Percentiles rank a stretch among this genome's conserved stretches.
phyloP scores from a whole-genome alignment of 371 early-diverging fungal genomes.

The Mucor circinelloides region DNA sequence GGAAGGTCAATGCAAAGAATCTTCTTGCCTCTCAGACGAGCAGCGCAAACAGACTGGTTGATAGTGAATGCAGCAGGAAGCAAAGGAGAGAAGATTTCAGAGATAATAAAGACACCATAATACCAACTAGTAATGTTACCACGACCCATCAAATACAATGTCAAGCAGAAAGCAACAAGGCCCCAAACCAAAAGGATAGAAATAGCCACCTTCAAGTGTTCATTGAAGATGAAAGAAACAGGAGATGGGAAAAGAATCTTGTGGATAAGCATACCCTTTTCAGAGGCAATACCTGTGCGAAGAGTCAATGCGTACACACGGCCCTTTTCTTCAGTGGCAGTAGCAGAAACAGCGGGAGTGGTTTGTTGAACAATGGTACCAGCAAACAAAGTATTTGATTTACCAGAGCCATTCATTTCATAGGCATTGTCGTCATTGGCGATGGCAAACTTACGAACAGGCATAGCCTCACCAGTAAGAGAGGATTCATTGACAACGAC shows the following conservation, averaged over 20 bases:
- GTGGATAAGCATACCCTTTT: conserved; percentile 76
- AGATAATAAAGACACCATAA: conserved; percentile 59
- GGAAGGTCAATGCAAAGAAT: conserved; percentile 74
- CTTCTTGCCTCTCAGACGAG: conserved; percentile 60
- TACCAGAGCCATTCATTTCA: conserved; percentile 39
- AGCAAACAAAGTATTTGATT: conserved; percentile 62
- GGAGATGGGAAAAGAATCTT: conserved; percentile 73
- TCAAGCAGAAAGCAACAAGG: conserved; percentile 53
- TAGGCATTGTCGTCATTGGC: conserved; percentile 44
- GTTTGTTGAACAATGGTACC: conserved; percentile 63
- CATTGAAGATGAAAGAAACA: conserved; percentile 70
- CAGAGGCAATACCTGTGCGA: conserved; percentile 77
- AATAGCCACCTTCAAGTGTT: conserved; percentile 72
- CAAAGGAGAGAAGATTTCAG: conserved; percentile 68
- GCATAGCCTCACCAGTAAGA: conserved; percentile 87
- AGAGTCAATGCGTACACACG: conserved; percentile 59
- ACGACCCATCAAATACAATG: conserved; percentile 34
- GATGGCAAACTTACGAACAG: conserved; percentile 78
- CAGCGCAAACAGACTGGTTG: conserved; percentile 71
- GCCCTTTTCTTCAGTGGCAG: neutral
- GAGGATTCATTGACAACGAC: conserved; percentile 81
- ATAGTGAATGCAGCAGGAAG: conserved; percentile 75
- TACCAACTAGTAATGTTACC: conserved; percentile 35
- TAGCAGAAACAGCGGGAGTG: conserved; percentile 9
- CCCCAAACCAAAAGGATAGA: conserved; percentile 64